Base-by-base conservation (phyloP, 352 stramenopile genomes). In the Vaucheria bursata region DNA sequence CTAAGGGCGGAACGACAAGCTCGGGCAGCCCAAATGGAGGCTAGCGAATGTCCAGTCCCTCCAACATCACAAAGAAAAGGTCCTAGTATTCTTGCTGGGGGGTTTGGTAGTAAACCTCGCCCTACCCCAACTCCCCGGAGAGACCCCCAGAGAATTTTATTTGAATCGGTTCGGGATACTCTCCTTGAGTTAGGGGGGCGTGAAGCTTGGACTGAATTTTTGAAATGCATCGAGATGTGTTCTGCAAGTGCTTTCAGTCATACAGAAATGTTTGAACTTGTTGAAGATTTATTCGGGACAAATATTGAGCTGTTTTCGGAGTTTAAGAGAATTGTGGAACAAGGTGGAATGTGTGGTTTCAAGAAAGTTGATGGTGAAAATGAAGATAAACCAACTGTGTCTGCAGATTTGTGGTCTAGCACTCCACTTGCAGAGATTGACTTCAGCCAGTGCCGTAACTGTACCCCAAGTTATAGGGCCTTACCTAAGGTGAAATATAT, bases 141-240 rank as follows among this genome's bases (percentile, higher is more conserved):
- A 12, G 45, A 59, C 45, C 45, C 45, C 45, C 12, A 59, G 45
- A 12, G 45, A 12, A 18, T 25, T 12, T 59, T 59, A 12, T 59
- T 59, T 25, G 45, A 59, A 25, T 59, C 25, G 12, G 45, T 59
- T 12, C 45, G 45, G 12, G 45, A 59, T 12, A 59, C 45, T 12
- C 45, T 59, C 45, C 12, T 59, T 12, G 45, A 12, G 45, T 59
- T 25, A 25, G 45, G 45, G 12, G 45, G 45, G 45, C 45, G 45
- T 37, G 0, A 74, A 69, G 0, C 34, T 67, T 98, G 96, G 89
- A 88, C 89, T 29, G 95, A 99, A 86, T 98, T 99, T 80, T 86
- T 99, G 8, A 99, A 99, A 85, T 97, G 92, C 70, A 85, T 99
- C 7, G 95, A 98, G 83, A 85, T 99, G 31, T 98, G 97, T 85